phyloP scores from a whole-genome alignment of 306 rosid species.

The Lablab purpureus region DNA sequence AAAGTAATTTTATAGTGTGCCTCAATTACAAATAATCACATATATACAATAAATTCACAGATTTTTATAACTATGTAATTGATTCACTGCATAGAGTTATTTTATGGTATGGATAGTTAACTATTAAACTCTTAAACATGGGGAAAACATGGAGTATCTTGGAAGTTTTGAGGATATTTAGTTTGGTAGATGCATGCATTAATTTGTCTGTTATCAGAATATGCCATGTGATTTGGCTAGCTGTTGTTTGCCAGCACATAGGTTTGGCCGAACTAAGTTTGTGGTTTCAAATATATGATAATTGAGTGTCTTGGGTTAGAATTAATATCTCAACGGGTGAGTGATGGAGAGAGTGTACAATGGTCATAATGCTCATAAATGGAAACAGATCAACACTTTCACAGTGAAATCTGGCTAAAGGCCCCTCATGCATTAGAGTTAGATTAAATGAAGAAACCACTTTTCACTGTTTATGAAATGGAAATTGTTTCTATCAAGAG shows the following conservation, averaged over 20 bases:
- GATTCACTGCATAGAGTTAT: too few species aligned
- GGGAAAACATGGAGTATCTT: not conserved
- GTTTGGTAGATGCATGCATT: not conserved
- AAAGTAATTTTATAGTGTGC: too few species aligned
- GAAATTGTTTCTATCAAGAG: too few species aligned
- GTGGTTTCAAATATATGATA: not conserved
- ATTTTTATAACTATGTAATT: too few species aligned
- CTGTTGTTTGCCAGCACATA: constrained; percentile 1
- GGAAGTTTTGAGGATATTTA: not conserved
- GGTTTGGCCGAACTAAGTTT: not conserved
- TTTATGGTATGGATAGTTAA: too few species aligned
- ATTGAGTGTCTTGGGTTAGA: not conserved
- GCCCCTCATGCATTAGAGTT: not conserved
- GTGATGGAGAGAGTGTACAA: not conserved
- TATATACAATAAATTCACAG: too few species aligned
- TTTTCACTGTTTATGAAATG: too few species aligned
- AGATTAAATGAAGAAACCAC: constrained; percentile 19
- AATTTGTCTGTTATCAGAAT: not conserved
- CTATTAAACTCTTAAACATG: too few species aligned
- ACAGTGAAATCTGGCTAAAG: not conserved
- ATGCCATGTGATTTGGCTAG: constrained; percentile 45
- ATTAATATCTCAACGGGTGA: not conserved
- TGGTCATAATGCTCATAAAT: not conserved
- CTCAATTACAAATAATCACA: too few species aligned
- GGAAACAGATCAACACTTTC: not conserved